Conservation (phyloP, 176 grass and related monocot species). For the Urochloa ruziziensis region DNA sequence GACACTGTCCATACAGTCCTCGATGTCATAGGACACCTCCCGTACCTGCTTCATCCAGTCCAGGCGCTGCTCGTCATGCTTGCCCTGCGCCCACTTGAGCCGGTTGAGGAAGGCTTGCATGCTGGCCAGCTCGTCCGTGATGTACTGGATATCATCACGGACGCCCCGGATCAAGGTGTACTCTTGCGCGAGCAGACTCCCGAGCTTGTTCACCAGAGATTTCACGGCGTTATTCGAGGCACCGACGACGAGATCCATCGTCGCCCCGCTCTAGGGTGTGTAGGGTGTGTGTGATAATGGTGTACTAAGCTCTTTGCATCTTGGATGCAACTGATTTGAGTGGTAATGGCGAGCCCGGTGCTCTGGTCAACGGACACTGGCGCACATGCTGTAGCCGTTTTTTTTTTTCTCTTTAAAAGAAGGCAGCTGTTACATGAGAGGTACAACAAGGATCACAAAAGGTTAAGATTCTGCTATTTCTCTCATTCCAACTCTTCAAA, state of each 20-base stretch:
- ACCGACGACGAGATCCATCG: neutral
- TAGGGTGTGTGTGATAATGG: too few species aligned
- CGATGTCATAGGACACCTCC: neutral
- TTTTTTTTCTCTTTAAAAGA: too few species aligned
- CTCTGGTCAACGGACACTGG: too few species aligned
- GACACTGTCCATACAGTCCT: neutral
- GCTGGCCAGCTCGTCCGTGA: constrained; percentile 13
- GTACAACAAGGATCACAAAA: too few species aligned
- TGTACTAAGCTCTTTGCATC: too few species aligned
- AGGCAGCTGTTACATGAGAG: too few species aligned
- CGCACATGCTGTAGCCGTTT: too few species aligned
- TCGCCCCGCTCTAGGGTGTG: neutral
- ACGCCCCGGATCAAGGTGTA: neutral
- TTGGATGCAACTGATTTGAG: too few species aligned
- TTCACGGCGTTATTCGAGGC: neutral
- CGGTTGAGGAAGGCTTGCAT: constrained; percentile 10
- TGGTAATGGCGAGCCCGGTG: too few species aligned
- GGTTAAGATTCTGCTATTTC: too few species aligned
- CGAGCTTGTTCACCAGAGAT: neutral
- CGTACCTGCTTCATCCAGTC: neutral
- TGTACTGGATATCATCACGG: neutral
- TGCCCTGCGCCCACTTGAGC: neutral
- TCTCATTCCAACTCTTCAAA: too few species aligned
- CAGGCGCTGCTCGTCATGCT: neutral
- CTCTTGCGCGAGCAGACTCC: constrained; percentile 7